Base-by-base conservation (phyloP, 1,284 basidiomycete genomes). In the Trichosporon sp. region DNA sequence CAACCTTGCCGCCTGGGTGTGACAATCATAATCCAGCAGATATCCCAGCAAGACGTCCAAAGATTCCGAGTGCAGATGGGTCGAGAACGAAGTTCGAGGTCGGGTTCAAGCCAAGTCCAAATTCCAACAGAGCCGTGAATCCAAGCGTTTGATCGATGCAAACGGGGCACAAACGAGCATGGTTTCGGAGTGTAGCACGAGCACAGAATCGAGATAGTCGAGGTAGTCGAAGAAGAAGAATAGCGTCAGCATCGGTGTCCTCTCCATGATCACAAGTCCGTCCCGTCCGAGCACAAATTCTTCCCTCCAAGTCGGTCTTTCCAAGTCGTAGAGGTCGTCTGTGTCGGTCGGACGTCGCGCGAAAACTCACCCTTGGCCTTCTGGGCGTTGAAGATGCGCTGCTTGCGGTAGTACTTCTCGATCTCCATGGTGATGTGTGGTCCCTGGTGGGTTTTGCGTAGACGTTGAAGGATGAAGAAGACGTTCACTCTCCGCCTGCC, bases 311-410 rank as follows among this genome's bases (percentile, higher is more conserved):
- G 5, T 18, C 44, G 47, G 12, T 63, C 23, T 35, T n/a, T 29
- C 38, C 23, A 23, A 35, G 32, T 53, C 63, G 53, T 31, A 15
- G 25, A 27, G 15, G 27, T 23, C 56, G 23, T 60, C 31, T 31
- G 56, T 32, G 27, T 29, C 31, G 21, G 32, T 18, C 23, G 27
- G 23, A 21, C 29, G 31, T 15, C 27, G 38, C 12, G 29, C 44
- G n/a, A 32, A 62, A 71, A 89, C 91, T 84, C 86, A 93, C 93
- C 92, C 82, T 90, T 91, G 78, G 88, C 87, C 89, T 99, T 99
- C 84, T 93, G 88, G 87, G 97, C 97, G 86, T 97, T 93, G 90
- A 99, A 99, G 84, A 99, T 89, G 82, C 90, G 89, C 86, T 99
- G 96, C 88, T 98, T 98, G 86, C 96, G 94, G 88, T 88, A 98